These are phyloP conservation scores for Martensiomyces pterosporus DNA, from an alignment of 192 early-diverging fungal genomes.

Conservation along the genomic window DNA sequence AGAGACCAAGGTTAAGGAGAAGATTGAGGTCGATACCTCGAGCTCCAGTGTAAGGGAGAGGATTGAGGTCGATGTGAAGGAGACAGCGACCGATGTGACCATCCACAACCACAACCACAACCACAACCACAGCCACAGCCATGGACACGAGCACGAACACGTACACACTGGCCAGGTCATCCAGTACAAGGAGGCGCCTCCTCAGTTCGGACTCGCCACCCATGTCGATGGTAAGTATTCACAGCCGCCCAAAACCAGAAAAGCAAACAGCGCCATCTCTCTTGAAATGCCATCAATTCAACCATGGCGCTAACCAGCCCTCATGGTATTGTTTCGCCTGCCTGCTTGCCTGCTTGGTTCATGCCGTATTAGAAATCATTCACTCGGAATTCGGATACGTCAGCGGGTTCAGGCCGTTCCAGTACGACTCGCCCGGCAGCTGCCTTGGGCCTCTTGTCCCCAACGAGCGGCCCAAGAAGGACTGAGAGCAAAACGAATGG, in stretches of 20 bases:
- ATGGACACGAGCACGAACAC: slow-evolving; percentile 13
- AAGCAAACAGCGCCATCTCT: not conserved
- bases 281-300: no score
- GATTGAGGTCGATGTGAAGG: slow-evolving; percentile 1
- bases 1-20: slow-evolving; percentile 1
- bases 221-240: slow-evolving; percentile 46
- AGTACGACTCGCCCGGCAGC: slow-evolving; percentile 49
- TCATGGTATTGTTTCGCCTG: no score
- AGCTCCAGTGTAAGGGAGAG: not conserved
- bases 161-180: slow-evolving; percentile 33
- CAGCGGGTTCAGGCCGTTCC: slow-evolving; percentile 47
- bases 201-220: slow-evolving; percentile 45
- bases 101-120: slow-evolving; percentile 18
- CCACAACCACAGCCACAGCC: slow-evolving; percentile 15
- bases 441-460: slow-evolving; percentile 38
- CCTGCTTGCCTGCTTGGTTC: no score
- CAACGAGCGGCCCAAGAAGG: not conserved
- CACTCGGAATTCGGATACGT: slow-evolving; percentile 47
- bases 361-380: slow-evolving; percentile 51
- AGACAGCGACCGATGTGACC: slow-evolving; percentile 2
- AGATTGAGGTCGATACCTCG: slow-evolving; percentile 4
- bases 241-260: not conserved
- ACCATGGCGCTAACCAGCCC: no score
- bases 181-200: slow-evolving; percentile 39
- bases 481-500: no score